Evolutionary conservation across 2,329 filamentous ascomycete genomes (phyloP).

Genomic region (Kalaharituber pfeilii): DNA sequence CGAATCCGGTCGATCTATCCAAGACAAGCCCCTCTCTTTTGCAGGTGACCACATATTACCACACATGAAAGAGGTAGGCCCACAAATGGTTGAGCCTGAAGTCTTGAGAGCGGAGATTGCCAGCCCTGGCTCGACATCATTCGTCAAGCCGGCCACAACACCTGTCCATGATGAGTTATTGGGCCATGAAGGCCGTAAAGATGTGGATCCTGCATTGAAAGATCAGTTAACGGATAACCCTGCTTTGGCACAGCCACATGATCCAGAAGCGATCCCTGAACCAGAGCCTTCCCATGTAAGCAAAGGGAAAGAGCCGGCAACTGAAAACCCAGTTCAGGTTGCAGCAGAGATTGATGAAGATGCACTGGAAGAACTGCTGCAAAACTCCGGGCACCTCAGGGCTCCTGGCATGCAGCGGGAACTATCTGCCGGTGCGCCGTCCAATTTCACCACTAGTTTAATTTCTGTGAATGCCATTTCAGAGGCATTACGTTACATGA

Average conservation of each 20-base stretch:
- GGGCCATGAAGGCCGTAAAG: background rate
- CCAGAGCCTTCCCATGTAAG: background rate
- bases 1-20: background rate
- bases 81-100: background rate
- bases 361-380: background rate
- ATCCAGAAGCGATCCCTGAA: background rate
- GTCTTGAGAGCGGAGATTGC: background rate
- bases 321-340: background rate
- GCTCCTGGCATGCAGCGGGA: background rate
- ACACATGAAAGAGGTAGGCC: background rate
- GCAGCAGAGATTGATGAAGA: background rate
- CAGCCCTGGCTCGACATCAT: background rate
- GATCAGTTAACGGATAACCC: background rate
- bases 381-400: background rate
- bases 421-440: background rate
- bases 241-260: background rate
- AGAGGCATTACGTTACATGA: conserved; percentile 1
- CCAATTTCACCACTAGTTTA: background rate
- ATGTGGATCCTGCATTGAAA: background rate
- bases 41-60: background rate
- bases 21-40: background rate
- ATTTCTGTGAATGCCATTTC: background rate
- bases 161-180: background rate
- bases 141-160: background rate
- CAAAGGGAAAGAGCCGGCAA: background rate